Base-by-base conservation (phyloP, 495 filamentous ascomycete species). In the Penicillium waksmanii region DNA sequence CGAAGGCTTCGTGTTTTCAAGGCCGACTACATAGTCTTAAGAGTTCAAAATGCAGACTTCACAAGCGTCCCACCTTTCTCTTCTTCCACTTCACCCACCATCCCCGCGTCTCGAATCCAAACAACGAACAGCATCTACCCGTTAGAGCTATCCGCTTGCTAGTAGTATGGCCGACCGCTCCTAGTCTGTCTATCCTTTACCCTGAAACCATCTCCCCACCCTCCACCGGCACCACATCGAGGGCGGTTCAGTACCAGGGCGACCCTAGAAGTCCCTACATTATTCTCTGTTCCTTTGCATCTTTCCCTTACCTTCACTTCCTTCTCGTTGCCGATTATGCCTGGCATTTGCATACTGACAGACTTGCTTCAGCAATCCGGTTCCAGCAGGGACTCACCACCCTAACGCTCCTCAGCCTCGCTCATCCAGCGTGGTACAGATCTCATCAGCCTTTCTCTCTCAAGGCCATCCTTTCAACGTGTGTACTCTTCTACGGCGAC, bases 31-130 rank as follows among this genome's bases (percentile, higher is more conserved):
- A 18, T 44, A 44, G 42, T 8, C 17, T 9, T 9, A 19, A n/a
- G 42, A 17, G 42, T n/a, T 2, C 15, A 44, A 18, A 18, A 18
- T 44, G 42, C 42, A 44, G 42, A 18, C 42, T 44, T 44, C 13
- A 31, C 27, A 44, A 44, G 17, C 8, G 42, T 44, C 42, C 42
- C 42, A 44, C 42, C 42, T 44, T 44, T 44, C 17, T 19, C 42
- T 9, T 44, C 17, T 44, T 44, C n/a, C 42, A 19, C 42, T 19
- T 44, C 17, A 19, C 42, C 42, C 15, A 44, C 42, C 42, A 44
- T 44, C 42, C 42, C 15, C 42, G 5, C 27, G 42, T 17, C 42
- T 38, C 15, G 17, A 13, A 2, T 44, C n/a, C 3, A 44, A 44
- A 19, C 17, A n/a, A 44, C 15, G 15, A 8, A 5, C 17, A 18